A percentile compares a stretch with the other conserved stretches of the same genome.
phyloP scores from a whole-genome alignment of 345 rosid genomes.

The thale cress (Arabidopsis thaliana) region TAIR10.1 NC_003071.7:14992501-14993000 shows the following conservation, averaged over 20 bases:
- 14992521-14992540: background rate
- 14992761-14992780: background rate
- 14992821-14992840: slow-evolving; percentile 1
- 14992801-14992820: background rate
- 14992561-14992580: background rate
- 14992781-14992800: background rate
- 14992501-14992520: background rate
- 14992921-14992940: background rate
- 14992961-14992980: background rate
- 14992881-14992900: background rate
- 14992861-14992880: background rate
- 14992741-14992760: slow-evolving; percentile 3
- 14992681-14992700: slow-evolving; percentile 18
- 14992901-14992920: background rate
- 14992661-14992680: background rate
- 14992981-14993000: slow-evolving; percentile 16
- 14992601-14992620: background rate
- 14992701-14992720: slow-evolving; percentile 22
- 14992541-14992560: slow-evolving; percentile 3
- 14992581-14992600: background rate
- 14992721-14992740: slow-evolving; percentile 18
- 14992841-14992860: background rate
- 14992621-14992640: background rate
- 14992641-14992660: background rate
- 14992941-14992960: background rate